Evolutionary conservation across 2,329 filamentous ascomycete genomes (phyloP).

Genomic region (Botrytis galanthina): DNA sequence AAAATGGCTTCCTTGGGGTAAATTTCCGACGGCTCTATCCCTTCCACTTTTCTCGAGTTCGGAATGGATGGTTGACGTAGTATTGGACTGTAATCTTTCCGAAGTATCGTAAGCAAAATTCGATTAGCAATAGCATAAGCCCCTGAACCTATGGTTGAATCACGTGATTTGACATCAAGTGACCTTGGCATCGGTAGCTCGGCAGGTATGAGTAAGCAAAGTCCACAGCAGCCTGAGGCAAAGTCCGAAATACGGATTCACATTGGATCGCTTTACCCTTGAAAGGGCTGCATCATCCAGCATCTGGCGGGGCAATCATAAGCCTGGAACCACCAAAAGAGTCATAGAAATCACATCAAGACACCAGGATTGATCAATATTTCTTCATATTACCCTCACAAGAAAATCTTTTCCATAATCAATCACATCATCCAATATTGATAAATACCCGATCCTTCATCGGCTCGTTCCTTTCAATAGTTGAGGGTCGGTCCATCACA

Average conservation of each 20-base stretch:
- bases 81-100: background rate
- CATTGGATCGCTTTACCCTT: background rate
- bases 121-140: background rate
- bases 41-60: background rate
- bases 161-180: background rate
- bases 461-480: conserved; percentile 10
- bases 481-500: background rate
- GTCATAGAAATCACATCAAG: conserved; percentile 8
- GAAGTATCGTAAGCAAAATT: background rate
- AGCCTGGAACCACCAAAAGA: conserved; percentile 4
- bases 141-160: background rate
- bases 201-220: background rate
- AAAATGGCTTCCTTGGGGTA: background rate
- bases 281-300: background rate
- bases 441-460: conserved; percentile 2
- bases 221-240: background rate
- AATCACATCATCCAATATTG: background rate
- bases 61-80: background rate
- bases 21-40: background rate
- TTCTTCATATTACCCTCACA: background rate
- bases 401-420: conserved; percentile 8
- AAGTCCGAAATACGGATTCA: background rate
- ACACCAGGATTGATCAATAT: conserved; percentile 13
- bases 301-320: conserved; percentile 14
- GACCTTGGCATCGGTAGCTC: background rate